Evolutionary conservation across 2,329 filamentous ascomycete species (phyloP), one percentile per base, ranked within the genome.

Genomic region (Exophiala bonariae): DNA sequence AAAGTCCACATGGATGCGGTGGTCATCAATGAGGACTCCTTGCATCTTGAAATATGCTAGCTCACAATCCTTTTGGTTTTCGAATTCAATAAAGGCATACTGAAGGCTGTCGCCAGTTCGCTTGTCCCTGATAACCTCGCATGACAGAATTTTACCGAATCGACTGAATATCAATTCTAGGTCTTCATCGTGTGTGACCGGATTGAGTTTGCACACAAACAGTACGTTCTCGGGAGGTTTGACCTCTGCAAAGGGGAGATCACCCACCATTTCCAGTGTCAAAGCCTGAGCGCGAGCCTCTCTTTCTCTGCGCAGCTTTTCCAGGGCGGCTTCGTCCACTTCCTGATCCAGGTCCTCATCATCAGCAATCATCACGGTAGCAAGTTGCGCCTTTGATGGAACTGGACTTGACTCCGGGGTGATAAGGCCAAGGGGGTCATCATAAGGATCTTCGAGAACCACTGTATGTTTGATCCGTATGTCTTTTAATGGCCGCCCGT

Each of bases 11-110:
- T 99, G 93, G 55, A 99, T 99, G 33, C 93, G 85, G 56, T 96
- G 88, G 61, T 99, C 93, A 62, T 99, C 93, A 56, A 99, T 97
- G 45, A 99, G 73, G 2, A 97, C 92, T 2, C 86, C 89, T 66
- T 99, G 90, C 93, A 99, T 99, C 72, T 99, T 99, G 74, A 95
- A 93, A 63, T 96, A 99, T 2, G 93, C 93, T 42, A 88, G 83
- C 70, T 99, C 93, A 66, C 93, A 97, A 43, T 92, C 87, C 57
- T 86, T 82, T 70, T 96, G 93, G 45, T 95, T 87, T 49, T 92
- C 88, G 61, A 92, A 99, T 66, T 99, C 93, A 62, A 99, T 95
- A 59, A 99, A 99, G 1, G 93, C 90, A 64, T 99, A 99, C 66
- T 99, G 93, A 39, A 99, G 72, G 62, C 89, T 96, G 69, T 99